These are phyloP conservation scores for Cenchrus fungigraminus DNA, from an alignment of 176 grass and related monocot genomes.

Conservation along the genomic window DNA sequence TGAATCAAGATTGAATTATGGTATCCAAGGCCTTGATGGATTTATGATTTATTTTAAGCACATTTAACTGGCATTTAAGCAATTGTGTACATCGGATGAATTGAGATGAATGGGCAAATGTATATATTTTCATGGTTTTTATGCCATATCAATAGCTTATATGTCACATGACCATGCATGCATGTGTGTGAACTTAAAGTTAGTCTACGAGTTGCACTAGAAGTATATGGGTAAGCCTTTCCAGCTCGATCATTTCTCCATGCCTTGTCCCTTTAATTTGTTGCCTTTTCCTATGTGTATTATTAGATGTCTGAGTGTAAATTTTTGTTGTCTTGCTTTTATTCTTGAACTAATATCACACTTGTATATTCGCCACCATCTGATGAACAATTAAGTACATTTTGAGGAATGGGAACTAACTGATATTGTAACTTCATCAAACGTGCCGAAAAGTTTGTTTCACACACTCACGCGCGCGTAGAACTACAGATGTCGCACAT, in stretches of 20 bases:
- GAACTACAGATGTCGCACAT: no score
- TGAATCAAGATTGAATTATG: neutral
- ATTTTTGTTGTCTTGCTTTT: neutral
- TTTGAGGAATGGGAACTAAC: neutral
- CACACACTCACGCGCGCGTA: no score
- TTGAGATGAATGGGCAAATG: neutral
- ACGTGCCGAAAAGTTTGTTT: neutral
- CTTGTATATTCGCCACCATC: neutral
- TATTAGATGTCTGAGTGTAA: neutral
- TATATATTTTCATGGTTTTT: neutral
- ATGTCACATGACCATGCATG: neutral
- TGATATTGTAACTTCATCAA: neutral
- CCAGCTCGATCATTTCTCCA: neutral
- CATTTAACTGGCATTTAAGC: neutral
- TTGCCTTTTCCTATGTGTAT: neutral
- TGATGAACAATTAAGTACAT: neutral
- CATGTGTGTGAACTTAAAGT: neutral
- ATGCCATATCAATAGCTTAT: neutral
- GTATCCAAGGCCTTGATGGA: neutral
- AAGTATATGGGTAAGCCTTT: neutral
- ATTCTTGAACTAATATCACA: neutral
- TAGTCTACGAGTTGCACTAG: neutral
- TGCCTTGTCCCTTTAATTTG: neutral
- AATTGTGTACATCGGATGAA: slow-evolving; percentile 7
- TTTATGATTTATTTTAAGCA: slow-evolving; percentile 30